Evolutionary conservation across 345 rosid species (phyloP), one percentile per base, ranked within the genome.

Genomic region (Linum usitatissimum): DNA sequence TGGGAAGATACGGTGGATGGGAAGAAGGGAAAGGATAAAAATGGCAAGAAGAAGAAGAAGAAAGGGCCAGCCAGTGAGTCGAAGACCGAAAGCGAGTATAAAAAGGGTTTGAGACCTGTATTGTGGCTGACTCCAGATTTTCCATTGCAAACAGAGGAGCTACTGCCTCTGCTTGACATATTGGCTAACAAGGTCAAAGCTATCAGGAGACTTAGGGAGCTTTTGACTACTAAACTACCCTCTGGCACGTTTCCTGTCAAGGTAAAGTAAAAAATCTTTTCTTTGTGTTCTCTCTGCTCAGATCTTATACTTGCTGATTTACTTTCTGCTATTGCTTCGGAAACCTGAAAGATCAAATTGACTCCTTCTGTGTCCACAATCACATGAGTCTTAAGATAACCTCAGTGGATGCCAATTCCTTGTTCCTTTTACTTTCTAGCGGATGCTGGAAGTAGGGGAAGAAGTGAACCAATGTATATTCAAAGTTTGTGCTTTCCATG

Each of bases 11-110:
- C 60, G 3, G 18, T 73, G 49, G 92, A 88, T 70, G 39, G 68
- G 23, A 86, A 74, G 76, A 89, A 84, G 77, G 87, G 81, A 53
- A 90, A 89, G 75, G 96, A 93, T 66, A 90, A 86, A 77, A 71
- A 77, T 63, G 68, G 70, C 78, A 87, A 81, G 78, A 88, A 84
- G 80, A 93, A 86, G 66, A 93, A 86, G 84, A 86, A 89, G 83
- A 86, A 83, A 79, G 86, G 76, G 57, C 64, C 61, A 0, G 67
- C 28, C 38, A 72, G 65, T 28, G 98, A 88, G 65, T 60, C 78
- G 53, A 92, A 86, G 30, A 55, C n/a, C 18, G 59, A 55, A 28
- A 55, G 59, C 21, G 59, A 55, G 59, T 55, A 55, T 19, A 55
- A 55, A 55, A 55, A 55, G 30, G 59, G 59, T 55, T 14, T 55